phyloP scores from a whole-genome alignment of 768 basidiomycete species.

The Tylopilus subfusipes region DNA sequence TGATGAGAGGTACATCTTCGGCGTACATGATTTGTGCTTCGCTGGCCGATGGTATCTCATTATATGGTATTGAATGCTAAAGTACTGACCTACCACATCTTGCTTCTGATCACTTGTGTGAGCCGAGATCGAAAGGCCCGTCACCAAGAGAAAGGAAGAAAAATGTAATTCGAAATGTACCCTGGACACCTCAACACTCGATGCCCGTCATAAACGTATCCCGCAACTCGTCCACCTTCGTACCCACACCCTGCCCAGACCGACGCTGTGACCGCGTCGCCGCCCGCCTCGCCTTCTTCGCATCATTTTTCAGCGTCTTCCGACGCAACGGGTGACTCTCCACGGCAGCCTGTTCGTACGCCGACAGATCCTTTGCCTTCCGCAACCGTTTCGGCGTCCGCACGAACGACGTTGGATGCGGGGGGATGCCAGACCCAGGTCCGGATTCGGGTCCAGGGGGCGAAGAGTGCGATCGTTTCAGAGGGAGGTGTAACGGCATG shows the following conservation, averaged over 20 bases:
- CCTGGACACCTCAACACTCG: constrained; percentile 7
- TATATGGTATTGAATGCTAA: too few species aligned
- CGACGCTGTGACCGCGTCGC: constrained; percentile 30
- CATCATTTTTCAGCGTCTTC: constrained; percentile 57
- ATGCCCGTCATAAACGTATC: constrained; percentile 26
- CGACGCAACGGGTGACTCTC: constrained; percentile 48
- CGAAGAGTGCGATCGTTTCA: constrained; percentile 23
- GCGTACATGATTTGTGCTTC: too few species aligned
- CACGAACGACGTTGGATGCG: background rate
- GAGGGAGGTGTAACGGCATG: constrained; percentile 30
- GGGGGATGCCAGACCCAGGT: background rate
- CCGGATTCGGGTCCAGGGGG: background rate
- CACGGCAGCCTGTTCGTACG: constrained; percentile 49
- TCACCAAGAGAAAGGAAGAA: too few species aligned
- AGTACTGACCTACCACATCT: too few species aligned
- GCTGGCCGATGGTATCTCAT: too few species aligned
- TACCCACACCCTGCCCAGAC: constrained; percentile 12
- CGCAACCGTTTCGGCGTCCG: constrained; percentile 58
- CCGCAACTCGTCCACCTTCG: constrained; percentile 29
- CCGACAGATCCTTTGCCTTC: constrained; percentile 50
- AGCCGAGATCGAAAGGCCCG: too few species aligned
- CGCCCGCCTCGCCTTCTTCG: constrained; percentile 58
- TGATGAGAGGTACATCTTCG: too few species aligned
- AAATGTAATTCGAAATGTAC: too few species aligned
- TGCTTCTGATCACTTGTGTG: too few species aligned